Evolutionary conservation across 2,329 filamentous ascomycete genomes (phyloP).

Genomic region (Corynespora cassiicola): DNA sequence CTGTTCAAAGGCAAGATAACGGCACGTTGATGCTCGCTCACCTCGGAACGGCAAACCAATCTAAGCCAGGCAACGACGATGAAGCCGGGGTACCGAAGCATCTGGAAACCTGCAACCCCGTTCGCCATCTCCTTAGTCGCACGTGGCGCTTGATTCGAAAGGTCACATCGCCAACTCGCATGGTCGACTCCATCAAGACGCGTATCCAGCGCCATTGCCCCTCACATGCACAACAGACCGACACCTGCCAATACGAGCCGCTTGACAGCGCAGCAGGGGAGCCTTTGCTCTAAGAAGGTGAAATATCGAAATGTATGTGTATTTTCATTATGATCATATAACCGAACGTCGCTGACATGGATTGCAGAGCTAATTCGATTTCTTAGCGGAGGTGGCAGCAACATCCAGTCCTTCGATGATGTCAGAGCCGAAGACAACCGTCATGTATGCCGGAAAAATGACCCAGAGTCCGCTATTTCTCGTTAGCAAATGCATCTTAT

Average conservation of each 20-base stretch:
- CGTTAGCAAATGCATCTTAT: slow-evolving; percentile 17
- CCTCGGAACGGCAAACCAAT: too few species aligned
- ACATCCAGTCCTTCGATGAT: slow-evolving; percentile 65
- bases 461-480: slow-evolving; percentile 67
- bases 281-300: slow-evolving; percentile 11
- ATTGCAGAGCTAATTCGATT: slow-evolving; percentile 25
- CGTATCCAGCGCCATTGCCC: slow-evolving; percentile 3
- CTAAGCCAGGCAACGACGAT: too few species aligned
- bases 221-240: too few species aligned
- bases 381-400: slow-evolving; percentile 42
- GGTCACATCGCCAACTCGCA: too few species aligned
- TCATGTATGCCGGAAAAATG: slow-evolving; percentile 67
- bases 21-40: slow-evolving; percentile 13
- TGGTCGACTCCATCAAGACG: too few species aligned
- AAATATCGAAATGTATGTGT: not conserved
- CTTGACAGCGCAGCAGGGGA: slow-evolving; percentile 1
- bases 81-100: too few species aligned
- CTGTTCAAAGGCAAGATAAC: slow-evolving; percentile 10
- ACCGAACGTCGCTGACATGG: too few species aligned
- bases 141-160: too few species aligned
- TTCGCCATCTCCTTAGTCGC: too few species aligned
- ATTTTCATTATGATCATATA: too few species aligned
- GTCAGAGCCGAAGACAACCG: slow-evolving; percentile 65
- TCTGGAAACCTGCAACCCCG: too few species aligned
- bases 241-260: too few species aligned